Evolutionary conservation across 805 yeast species (phyloP), one percentile per base, ranked within the genome.

Genomic region (Kazachstania taianensis): DNA sequence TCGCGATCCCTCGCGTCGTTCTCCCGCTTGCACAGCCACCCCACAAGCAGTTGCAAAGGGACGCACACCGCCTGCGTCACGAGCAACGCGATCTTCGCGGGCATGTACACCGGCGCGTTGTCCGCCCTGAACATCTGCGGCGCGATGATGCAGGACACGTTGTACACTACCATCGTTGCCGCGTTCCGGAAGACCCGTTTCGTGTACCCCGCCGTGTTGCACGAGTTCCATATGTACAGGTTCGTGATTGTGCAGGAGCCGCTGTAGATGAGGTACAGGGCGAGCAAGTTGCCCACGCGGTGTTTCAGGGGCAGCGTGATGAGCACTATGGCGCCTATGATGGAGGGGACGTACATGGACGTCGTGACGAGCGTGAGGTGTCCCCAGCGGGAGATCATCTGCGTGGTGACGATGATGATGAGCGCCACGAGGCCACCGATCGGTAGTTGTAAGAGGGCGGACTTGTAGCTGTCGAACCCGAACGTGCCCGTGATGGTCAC

Each of bases 131-230:
- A 76, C 46, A 75, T 57, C 46, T 76, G 81, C 3, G 85, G 82
- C 0, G 81, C 83, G 33, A 75, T 62, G 40, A 80, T 57, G 45
- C 77, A 69, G 6, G 78, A 73, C 17, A 74, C 53, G 8, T 75
- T 72, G 48, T 73, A 75, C n/a, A 69, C 71, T 36, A 74, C 61
- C 75, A 75, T 69, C 1, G 75, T 73, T 17, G 68, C 46, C 5
- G 70, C 73, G 45, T 72, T 73, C 41, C 78, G 58, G 22, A 67
- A 66, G 18, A 73, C 55, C 41, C 75, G 66, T 47, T 75, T 75
- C 5, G 78, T 72, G 37, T 73, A 70, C 2, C 81, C 81, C 1
- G 81, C 72, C 7, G 78, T 73, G 44, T 75, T 75, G 31, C 77
- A 68, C 37, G 71, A 66, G 41, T 72, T 72, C 81, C 81, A 75